phyloP scores from a whole-genome alignment of 331 rosid species.

The Pyracantha coccinea region DNA sequence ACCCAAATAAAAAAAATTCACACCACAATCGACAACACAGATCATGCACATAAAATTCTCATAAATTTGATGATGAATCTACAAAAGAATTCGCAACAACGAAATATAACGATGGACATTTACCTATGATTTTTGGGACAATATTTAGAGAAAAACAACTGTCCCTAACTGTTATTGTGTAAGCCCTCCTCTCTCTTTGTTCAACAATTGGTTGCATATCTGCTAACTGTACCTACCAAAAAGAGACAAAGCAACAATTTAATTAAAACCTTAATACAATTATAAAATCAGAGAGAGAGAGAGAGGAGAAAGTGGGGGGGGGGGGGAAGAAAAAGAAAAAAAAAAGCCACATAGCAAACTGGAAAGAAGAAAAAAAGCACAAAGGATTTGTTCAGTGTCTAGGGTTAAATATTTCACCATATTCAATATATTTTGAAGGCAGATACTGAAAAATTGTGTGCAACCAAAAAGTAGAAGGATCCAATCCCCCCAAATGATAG shows the following conservation, averaged over 20 bases:
- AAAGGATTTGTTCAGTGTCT: not conserved
- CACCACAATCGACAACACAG: not conserved
- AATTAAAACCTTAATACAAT: not conserved
- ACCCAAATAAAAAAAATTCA: not conserved
- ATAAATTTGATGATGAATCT: not conserved
- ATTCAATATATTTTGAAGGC: not conserved
- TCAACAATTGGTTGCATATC: conserved; percentile 9
- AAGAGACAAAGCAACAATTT: not conserved
- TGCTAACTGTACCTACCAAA: conserved; percentile 3
- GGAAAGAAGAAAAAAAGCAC: not conserved
- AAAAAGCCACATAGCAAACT: not conserved
- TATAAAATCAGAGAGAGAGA: not conserved
- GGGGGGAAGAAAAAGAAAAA: not conserved
- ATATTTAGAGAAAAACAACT: not conserved
- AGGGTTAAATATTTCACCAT: not conserved
- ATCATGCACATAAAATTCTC: conserved; percentile 1
- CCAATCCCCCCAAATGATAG: not conserved
- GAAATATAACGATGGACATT: not conserved
- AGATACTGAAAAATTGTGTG: not conserved
- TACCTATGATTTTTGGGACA: conserved; percentile 1
- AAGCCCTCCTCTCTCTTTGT: conserved; percentile 8
- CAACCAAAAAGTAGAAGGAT: not conserved
- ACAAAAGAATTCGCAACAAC: not conserved
- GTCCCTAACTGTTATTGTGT: conserved; percentile 11
- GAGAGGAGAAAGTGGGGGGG: too few species aligned